Base-by-base conservation (phyloP, 2,329 filamentous ascomycete species). In the Epichloe hybrida region DNA sequence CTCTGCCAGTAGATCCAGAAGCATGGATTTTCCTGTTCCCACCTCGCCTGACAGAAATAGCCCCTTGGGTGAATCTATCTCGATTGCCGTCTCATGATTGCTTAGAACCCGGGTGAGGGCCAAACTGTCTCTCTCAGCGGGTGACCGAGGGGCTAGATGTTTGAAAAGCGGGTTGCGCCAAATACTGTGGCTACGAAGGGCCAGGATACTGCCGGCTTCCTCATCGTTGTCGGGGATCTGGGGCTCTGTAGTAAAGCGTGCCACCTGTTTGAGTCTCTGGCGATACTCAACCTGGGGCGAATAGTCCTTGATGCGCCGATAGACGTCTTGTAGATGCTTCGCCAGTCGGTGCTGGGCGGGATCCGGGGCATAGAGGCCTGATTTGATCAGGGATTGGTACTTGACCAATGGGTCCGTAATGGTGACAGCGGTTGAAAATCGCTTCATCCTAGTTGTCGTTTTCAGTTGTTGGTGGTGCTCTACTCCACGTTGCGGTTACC, bases 11-110 rank as follows among this genome's bases (percentile, higher is more conserved):
- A 93, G 69, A 59, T 91, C 86, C 13, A 90, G 74, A n/a, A 93
- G 75, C 84, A 93, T 89, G 5, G 81, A 86, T 64, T 93, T 93
- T 13, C 87, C 86, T 0, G 84, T 88, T 11, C 87, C 87, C 2
- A 93, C 87, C 61, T 89, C 86, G 6, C 87, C 86, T 27, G 88
- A 87, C 0, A 93, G 72, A 61, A 91, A 82, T 15, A 93, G 68
- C 0, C 87, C 87, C 57, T 75, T 79, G 0, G 87, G 87, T 0
- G 84, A 88, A 58, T 86, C 74, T 46, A 90, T 75, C 44, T 80
- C 72, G 54, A 88, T 74, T 11, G 86, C 86, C 20, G 79, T 78
- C 62, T 90, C 81, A 61, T 89, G 78, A 56, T 75, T 80, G 0
- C 81, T 84, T 13, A 90, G 68, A n/a, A 83, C 76, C 47, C 77